These are phyloP conservation scores for Phytopythium cucurbitacearum DNA, from an alignment of 352 stramenopile species.

Conservation along the genomic window DNA sequence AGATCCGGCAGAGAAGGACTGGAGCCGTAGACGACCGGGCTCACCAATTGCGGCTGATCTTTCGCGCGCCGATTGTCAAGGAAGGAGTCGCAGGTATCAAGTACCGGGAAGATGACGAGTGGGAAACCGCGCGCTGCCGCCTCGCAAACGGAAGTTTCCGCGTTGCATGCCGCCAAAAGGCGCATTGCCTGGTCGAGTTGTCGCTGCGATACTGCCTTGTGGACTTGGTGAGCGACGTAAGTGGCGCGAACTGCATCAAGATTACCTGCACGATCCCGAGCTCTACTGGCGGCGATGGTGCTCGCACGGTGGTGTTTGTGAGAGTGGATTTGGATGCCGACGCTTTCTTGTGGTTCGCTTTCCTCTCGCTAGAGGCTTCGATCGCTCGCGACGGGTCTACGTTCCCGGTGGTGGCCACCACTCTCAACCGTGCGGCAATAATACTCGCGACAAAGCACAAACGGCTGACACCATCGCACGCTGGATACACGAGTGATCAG, in stretches of 20 bases:
- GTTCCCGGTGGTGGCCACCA: slow-evolving; percentile 25
- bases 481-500: slow-evolving; percentile 25
- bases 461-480: slow-evolving; percentile 9
- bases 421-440: slow-evolving; percentile 6
- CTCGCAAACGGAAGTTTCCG: slow-evolving; percentile 35
- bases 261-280: slow-evolving; percentile 7
- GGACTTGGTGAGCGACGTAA: slow-evolving; percentile 38
- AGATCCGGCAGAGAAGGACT: slow-evolving; percentile 45
- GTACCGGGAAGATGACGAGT: slow-evolving; percentile 29
- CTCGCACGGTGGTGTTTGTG: slow-evolving; percentile 30
- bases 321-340: slow-evolving; percentile 40
- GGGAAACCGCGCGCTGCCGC: slow-evolving; percentile 23
- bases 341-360: slow-evolving; percentile 48
- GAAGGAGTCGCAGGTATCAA: slow-evolving; percentile 28
- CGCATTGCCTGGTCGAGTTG: slow-evolving; percentile 18
- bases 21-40: too few relatives aligned
- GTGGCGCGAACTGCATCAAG: slow-evolving; percentile 45
- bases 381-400: slow-evolving; percentile 36
- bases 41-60: slow-evolving; percentile 45
- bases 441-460: slow-evolving; percentile 12
- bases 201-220: slow-evolving; percentile 41
- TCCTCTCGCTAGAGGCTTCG: slow-evolving; percentile 46
- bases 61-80: slow-evolving; percentile 43
- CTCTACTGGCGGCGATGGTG: not conserved
- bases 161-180: slow-evolving; percentile 11